Evolutionary conservation across 768 basidiomycete species (phyloP).

Genomic region (Favolaschia claudopus): DNA sequence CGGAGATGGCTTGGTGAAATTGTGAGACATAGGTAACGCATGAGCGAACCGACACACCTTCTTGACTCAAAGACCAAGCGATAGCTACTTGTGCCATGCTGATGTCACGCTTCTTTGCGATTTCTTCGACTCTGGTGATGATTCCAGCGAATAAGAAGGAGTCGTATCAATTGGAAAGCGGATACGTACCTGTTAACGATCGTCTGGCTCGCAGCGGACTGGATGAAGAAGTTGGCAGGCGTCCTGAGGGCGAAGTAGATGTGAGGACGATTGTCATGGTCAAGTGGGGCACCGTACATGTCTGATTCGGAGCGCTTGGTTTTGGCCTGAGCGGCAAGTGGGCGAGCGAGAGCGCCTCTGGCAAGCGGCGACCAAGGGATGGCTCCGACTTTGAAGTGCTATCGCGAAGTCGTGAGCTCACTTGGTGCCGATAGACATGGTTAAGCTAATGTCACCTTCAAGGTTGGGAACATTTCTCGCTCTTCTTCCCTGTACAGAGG

Average conservation of each 20-base stretch:
- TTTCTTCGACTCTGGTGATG: constrained; percentile 11
- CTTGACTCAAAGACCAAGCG: constrained; percentile 45
- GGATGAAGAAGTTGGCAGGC: neutral
- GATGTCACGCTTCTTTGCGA: constrained; percentile 38
- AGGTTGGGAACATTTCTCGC: constrained; percentile 66
- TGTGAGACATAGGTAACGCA: neutral
- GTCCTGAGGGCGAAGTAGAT: neutral
- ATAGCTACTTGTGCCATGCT: constrained; percentile 53
- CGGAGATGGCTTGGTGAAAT: constrained; percentile 37
- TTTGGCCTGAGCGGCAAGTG: constrained; percentile 23
- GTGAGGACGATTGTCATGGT: neutral
- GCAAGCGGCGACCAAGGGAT: constrained; percentile 47
- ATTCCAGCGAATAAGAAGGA: no score
- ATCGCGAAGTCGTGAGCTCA: no score
- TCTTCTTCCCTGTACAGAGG: constrained; percentile 72
- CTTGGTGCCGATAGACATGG: neutral
- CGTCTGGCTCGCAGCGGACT: neutral
- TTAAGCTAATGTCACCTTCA: constrained; percentile 43
- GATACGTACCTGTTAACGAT: constrained; percentile 6
- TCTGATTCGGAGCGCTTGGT: constrained; percentile 30
- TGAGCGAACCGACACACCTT: constrained; percentile 19
- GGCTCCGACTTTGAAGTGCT: constrained; percentile 45
- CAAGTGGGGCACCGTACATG: constrained; percentile 3
- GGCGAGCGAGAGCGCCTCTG: constrained; percentile 38
- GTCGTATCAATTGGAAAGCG: neutral